phyloP scores from a whole-genome alignment of 805 yeast genomes.

The Wickerhamiella sorbophila region DNA sequence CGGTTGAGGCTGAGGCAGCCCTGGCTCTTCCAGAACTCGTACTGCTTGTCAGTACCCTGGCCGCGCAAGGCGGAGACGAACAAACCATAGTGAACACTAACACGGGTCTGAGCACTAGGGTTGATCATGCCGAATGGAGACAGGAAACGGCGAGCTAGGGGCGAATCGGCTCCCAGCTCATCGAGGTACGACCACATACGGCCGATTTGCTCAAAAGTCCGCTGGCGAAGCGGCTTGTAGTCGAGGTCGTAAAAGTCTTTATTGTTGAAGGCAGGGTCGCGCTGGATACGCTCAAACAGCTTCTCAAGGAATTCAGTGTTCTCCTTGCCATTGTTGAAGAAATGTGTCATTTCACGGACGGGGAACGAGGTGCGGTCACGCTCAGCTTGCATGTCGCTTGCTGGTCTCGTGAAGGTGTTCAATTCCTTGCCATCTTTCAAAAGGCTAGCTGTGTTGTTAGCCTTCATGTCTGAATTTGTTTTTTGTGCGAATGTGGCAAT shows the following conservation, averaged over 20 bases:
- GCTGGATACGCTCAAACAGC: conserved; percentile 34
- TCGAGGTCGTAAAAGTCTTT: conserved; percentile 34
- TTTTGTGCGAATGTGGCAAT: too few species aligned
- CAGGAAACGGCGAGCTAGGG: conserved; percentile 5
- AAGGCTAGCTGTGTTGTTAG: conserved; percentile 5
- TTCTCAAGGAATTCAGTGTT: conserved; percentile 28
- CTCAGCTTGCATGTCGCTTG: conserved; percentile 27
- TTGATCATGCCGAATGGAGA: conserved; percentile 26
- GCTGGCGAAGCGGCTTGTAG: conserved; percentile 26
- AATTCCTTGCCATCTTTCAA: conserved; percentile 8
- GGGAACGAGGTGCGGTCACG: conserved; percentile 28
- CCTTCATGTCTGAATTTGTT: conserved; percentile 1
- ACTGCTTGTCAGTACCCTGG: conserved; percentile 64
- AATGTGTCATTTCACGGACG: conserved; percentile 28
- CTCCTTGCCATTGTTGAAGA: conserved; percentile 31
- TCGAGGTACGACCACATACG: conserved; percentile 9
- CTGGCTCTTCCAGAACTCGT: conserved; percentile 54
- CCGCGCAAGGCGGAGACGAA: conserved; percentile 61
- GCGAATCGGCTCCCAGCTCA: conserved; percentile 11
- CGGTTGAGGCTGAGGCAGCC: conserved; percentile 19
- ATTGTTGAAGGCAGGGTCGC: conserved; percentile 39
- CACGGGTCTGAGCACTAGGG: conserved; percentile 57
- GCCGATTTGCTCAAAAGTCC: conserved; percentile 24
- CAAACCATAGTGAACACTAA: conserved; percentile 66
- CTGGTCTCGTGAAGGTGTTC: conserved; percentile 26